Percentiles rank a stretch among this genome's conserved stretches.
Evolutionary conservation across 768 basidiomycete species (phyloP).

Genomic region (Dendrothele bispora): DNA sequence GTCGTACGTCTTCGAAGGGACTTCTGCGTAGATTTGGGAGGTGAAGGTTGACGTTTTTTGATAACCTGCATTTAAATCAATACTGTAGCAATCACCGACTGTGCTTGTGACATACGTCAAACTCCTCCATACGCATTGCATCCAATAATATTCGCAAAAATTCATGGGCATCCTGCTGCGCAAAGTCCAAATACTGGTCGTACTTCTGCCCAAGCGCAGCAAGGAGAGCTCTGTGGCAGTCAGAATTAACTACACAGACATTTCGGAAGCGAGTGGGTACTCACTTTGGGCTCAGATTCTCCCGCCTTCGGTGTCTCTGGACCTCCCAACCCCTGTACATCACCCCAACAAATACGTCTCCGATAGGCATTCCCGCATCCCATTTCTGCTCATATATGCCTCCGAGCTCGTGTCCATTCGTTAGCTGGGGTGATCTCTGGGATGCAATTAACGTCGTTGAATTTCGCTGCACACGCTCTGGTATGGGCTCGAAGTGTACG

Average conservation of each 20-base stretch:
- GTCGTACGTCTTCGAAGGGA: slow-evolving; percentile 31
- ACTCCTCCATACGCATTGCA: slow-evolving; percentile 92
- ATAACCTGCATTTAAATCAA: slow-evolving; percentile 55
- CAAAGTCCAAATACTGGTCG: slow-evolving; percentile 92
- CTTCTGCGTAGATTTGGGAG: slow-evolving; percentile 34
- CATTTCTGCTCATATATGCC: slow-evolving; percentile 52
- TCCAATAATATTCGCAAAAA: slow-evolving; percentile 87
- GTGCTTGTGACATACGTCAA: slow-evolving; percentile 57
- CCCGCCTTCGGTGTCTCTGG: slow-evolving; percentile 51
- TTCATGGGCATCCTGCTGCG: slow-evolving; percentile 96
- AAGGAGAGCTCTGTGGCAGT: slow-evolving; percentile 60
- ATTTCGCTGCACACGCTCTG: slow-evolving; percentile 37
- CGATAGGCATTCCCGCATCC: slow-evolving; percentile 65
- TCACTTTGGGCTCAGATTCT: slow-evolving; percentile 67
- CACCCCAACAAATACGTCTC: slow-evolving; percentile 63
- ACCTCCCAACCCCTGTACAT: slow-evolving; percentile 65
- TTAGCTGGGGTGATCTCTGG: slow-evolving; percentile 64
- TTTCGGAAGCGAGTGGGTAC: slow-evolving; percentile 30
- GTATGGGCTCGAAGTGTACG: slow-evolving; percentile 53
- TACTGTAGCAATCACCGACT: not conserved
- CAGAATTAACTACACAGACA: too few species aligned
- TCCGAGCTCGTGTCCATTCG: slow-evolving; percentile 60
- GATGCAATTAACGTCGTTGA: slow-evolving; percentile 41
- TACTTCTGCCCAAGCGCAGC: slow-evolving; percentile 77
- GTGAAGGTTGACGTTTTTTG: slow-evolving; percentile 65